Conservation (phyloP, 1,284 basidiomycete species). For the Ustilago bromivora region DNA sequence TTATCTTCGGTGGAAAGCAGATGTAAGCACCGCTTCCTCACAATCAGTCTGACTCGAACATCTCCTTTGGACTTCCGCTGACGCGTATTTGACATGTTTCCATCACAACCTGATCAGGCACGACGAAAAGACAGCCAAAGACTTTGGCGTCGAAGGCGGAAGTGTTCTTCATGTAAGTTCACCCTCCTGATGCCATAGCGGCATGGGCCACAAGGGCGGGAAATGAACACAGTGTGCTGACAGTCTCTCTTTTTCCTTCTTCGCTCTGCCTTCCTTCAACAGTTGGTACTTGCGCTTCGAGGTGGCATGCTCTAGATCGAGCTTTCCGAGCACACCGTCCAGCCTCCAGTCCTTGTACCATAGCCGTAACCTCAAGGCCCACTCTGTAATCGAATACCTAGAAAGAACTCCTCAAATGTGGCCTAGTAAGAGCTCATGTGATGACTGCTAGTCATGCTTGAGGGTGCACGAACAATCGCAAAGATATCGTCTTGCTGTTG, state of each 20-base stretch:
- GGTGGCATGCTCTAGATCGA: conserved; percentile 43
- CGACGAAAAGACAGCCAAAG: conserved; percentile 70
- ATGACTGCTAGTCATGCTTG: too few relatives aligned
- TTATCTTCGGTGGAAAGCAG: conserved; percentile 94
- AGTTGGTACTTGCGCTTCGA: conserved; percentile 65
- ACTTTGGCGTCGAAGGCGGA: conserved; percentile 68
- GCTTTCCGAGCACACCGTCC: background rate
- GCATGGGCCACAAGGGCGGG: background rate
- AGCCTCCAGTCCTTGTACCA: conserved; percentile 12
- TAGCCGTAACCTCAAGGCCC: background rate
- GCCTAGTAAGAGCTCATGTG: background rate
- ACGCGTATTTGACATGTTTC: background rate
- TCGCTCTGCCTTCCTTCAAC: background rate
- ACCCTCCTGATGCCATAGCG: background rate
- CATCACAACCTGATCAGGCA: conserved; percentile 46
- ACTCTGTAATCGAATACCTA: background rate
- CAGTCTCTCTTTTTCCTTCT: background rate
- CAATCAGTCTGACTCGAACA: background rate
- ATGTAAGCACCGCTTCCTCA: conserved; percentile 76
- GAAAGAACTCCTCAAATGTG: background rate
- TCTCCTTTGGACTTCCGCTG: background rate
- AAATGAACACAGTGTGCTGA: background rate
- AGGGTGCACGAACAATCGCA: too few relatives aligned
- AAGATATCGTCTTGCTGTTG: too few relatives aligned
- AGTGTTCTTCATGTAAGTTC: conserved; percentile 68